Evolutionary conservation across 2,329 filamentous ascomycete species (phyloP).

Genomic region (Phaeosphaeria sp.): DNA sequence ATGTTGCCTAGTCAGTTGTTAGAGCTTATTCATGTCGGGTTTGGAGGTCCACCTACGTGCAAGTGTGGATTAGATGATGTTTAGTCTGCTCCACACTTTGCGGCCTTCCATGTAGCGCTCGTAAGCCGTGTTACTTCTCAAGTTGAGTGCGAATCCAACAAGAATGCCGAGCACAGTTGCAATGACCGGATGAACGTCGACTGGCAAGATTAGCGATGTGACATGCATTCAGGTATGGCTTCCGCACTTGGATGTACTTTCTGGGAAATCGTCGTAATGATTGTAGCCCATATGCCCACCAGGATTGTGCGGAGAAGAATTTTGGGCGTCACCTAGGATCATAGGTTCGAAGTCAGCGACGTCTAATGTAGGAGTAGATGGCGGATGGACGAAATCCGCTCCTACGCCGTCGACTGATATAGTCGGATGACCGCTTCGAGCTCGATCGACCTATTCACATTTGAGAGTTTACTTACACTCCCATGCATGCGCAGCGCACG

Average conservation of each 20-base stretch:
- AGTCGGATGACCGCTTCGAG: too few species aligned
- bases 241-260: constrained; percentile 45
- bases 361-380: too few species aligned
- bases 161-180: constrained; percentile 79
- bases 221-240: background rate
- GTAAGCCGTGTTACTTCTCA: constrained; percentile 76
- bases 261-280: constrained; percentile 59
- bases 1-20: too few species aligned
- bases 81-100: constrained; percentile 66
- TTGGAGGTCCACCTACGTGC: too few species aligned
- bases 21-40: too few species aligned
- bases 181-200: constrained; percentile 68
- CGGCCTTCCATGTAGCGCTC: constrained; percentile 66
- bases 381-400: too few species aligned
- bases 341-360: too few species aligned
- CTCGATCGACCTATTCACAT: too few species aligned
- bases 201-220: constrained; percentile 2
- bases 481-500: constrained; percentile 75
- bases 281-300: constrained; percentile 67
- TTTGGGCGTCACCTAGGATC: too few species aligned
- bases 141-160: constrained; percentile 74
- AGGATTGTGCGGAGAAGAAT: constrained; percentile 71
- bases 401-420: too few species aligned
- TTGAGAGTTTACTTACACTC: too few species aligned
- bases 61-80: constrained; percentile 59